Percentiles rank a stretch among this genome's conserved stretches.
phyloP scores from a whole-genome alignment of 306 rosid species.

The Lathyrus sativus region DNA sequence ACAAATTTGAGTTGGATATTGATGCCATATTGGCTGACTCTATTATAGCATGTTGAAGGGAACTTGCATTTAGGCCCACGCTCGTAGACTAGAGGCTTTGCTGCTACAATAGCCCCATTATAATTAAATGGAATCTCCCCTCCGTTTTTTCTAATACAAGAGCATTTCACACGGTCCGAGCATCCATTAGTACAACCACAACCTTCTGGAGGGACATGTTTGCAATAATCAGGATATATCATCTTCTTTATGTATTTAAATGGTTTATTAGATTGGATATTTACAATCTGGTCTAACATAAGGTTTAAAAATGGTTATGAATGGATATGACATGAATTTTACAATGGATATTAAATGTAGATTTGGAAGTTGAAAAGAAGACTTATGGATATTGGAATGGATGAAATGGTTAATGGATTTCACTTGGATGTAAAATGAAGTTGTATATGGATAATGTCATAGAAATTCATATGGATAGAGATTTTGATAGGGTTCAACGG shows the following conservation, averaged over 20 bases:
- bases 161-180: conserved; percentile 71
- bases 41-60: conserved; percentile 74
- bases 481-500: no score
- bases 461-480: no score
- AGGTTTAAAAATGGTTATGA: no score
- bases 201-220: conserved; percentile 54
- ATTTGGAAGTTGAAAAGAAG: no score
- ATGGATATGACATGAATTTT: no score
- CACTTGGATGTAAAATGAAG: no score
- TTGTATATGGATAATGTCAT: no score
- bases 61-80: conserved; percentile 84
- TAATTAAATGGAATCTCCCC: conserved; percentile 85
- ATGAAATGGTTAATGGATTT: no score
- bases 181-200: conserved; percentile 73
- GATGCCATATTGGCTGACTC: conserved; percentile 82
- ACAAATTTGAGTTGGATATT: conserved; percentile 82
- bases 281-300: no score
- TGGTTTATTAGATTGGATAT: no score
- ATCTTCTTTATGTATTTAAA: conserved; percentile 71
- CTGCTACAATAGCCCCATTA: conserved; percentile 83
- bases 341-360: no score
- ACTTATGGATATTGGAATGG: no score
- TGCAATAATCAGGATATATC: conserved; percentile 69
- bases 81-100: conserved; percentile 83
- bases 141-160: conserved; percentile 73